These are phyloP conservation scores for Leccinum olivaceopallidum DNA, from an alignment of 768 basidiomycete species.

Conservation along the genomic window DNA sequence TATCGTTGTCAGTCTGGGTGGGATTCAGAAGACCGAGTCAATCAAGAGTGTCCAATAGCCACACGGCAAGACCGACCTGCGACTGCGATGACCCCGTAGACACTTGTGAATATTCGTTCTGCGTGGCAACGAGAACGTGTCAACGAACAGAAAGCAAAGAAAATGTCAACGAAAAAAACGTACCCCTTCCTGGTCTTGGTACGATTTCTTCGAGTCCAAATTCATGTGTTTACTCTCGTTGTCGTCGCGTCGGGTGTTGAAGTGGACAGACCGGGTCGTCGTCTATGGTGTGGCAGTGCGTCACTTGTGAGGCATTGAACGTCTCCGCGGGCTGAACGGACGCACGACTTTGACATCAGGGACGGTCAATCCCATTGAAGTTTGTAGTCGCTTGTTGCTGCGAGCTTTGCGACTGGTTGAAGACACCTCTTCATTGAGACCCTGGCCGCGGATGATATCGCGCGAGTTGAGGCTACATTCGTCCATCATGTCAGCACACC, in stretches of 20 bases:
- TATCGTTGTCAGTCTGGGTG: slow-evolving; percentile 1
- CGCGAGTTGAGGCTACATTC: slow-evolving; percentile 29
- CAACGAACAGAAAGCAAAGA: neutral
- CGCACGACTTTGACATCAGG: slow-evolving; percentile 20
- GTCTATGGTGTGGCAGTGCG: slow-evolving; percentile 9
- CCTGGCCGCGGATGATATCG: slow-evolving; percentile 15
- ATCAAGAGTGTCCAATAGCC: no score
- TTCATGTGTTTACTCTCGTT: slow-evolving; percentile 8
- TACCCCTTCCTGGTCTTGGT: slow-evolving; percentile 15
- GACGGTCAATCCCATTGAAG: slow-evolving; percentile 15
- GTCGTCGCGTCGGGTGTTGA: slow-evolving; percentile 5
- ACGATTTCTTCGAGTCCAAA: slow-evolving; percentile 21
- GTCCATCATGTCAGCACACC: slow-evolving; percentile 2
- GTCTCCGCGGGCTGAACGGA: neutral
- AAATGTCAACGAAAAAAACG: neutral
- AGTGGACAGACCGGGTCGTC: slow-evolving; percentile 14
- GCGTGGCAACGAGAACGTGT: neutral
- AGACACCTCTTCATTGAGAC: slow-evolving; percentile 29
- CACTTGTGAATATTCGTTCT: slow-evolving; percentile 20
- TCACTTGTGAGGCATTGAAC: neutral
- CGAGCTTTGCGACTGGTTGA: slow-evolving; percentile 3
- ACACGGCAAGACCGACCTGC: slow-evolving; percentile 11
- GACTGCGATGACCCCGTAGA: slow-evolving; percentile 22
- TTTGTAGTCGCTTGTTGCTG: neutral
- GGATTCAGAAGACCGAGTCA: neutral